A percentile compares a stretch with the other conserved stretches of the same genome.
Conservation (phyloP, 305 asterid genomes). For the Fraxinus velutina region DNA sequence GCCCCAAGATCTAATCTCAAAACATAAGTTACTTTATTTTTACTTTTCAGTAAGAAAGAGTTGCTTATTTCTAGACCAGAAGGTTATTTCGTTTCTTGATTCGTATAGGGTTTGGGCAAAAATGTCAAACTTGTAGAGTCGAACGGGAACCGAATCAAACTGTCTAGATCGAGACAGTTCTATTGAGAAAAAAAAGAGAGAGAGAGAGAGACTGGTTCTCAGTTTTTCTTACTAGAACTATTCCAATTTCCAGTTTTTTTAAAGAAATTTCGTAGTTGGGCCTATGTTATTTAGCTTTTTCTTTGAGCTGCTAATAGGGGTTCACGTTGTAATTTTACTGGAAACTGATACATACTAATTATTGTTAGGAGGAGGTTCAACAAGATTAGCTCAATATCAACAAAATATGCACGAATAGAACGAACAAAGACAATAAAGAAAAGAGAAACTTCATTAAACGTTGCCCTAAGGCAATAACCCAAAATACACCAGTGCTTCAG, state of each 20-base stretch:
- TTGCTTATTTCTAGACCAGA: neutral
- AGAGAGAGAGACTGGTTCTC: too few relatives aligned
- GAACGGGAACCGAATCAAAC: neutral
- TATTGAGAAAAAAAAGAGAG: neutral
- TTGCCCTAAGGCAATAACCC: too few relatives aligned
- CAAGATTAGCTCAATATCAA: too few relatives aligned
- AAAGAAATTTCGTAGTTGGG: neutral
- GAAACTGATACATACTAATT: too few relatives aligned
- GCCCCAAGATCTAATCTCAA: neutral
- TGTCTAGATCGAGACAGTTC: neutral
- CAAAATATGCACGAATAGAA: too few relatives aligned
- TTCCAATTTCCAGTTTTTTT: neutral
- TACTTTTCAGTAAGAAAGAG: neutral
- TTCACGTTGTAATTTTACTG: too few relatives aligned
- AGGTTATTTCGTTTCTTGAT: neutral
- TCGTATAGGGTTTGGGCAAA: neutral
- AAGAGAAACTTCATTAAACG: too few relatives aligned
- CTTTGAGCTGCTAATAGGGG: neutral
- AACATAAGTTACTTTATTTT: too few relatives aligned
- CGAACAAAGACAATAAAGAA: too few relatives aligned
- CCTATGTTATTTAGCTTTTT: neutral
- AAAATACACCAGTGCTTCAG: too few relatives aligned
- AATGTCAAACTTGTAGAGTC: neutral
- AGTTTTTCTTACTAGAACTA: neutral
- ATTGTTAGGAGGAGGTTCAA: too few relatives aligned